Conservation (phyloP, 768 basidiomycete species). For the Suillus variegatus region DNA sequence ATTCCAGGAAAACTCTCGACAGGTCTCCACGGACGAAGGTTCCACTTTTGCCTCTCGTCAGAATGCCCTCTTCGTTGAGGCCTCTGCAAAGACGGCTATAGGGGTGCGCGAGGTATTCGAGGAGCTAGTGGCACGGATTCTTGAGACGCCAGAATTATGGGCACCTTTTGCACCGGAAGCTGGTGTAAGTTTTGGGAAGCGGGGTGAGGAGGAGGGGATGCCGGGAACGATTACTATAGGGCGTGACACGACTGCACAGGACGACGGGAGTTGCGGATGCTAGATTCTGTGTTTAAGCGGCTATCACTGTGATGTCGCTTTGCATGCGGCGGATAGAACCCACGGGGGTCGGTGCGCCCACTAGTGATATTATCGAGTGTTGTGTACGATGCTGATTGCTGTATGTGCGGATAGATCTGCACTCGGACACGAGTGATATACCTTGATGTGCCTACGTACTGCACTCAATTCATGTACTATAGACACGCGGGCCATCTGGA, state of each 20-base stretch:
- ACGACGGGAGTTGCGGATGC: neutral
- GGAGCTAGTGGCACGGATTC: conserved; percentile 78
- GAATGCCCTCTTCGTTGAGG: conserved; percentile 86
- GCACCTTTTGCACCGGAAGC: conserved; percentile 35
- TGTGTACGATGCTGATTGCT: neutral
- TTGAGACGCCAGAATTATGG: conserved; percentile 86
- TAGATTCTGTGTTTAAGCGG: neutral
- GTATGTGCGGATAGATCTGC: neutral
- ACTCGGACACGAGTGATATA: neutral
- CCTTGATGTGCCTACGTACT: neutral
- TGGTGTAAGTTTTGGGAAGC: conserved; percentile 11
- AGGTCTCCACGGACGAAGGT: conserved; percentile 80
- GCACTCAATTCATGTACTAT: conserved; percentile 5
- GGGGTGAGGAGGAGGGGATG: conserved; percentile 32
- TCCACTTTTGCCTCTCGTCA: conserved; percentile 79
- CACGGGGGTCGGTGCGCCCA: neutral
- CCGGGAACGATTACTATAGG: conserved; percentile 44
- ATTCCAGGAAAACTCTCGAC: conserved; percentile 82
- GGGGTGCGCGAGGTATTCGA: conserved; percentile 78
- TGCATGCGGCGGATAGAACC: neutral
- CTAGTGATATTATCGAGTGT: neutral
- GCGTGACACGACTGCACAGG: neutral
- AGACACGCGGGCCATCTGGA: neutral
- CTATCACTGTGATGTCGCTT: neutral
- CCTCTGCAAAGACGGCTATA: conserved; percentile 88